Evolutionary conservation across 2,329 filamentous ascomycete species (phyloP), one percentile per base, ranked within the genome.

Genomic region (Polychaeton citri): DNA sequence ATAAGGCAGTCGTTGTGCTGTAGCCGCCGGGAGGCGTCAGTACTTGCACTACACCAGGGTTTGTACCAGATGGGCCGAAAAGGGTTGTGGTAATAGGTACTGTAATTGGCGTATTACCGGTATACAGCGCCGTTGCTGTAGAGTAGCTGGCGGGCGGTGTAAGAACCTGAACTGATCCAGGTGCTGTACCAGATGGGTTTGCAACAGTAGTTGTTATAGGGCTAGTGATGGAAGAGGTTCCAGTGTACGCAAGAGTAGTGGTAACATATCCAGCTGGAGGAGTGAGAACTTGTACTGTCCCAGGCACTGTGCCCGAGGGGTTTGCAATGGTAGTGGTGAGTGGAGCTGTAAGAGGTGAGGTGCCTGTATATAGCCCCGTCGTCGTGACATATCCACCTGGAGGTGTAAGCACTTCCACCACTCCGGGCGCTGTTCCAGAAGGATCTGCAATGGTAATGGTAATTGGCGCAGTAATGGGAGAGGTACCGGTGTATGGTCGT

Each of bases 261-360:
- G 37, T 37, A 15, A 42, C 33, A 16, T 37, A 42, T n/a, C 40
- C 30, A 15, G 30, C 20, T 2, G 5, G 32, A 6, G 32, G 32
- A 28, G 26, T 26, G 3, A 32, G 17, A 18, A 42, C 35, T 30
- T 32, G 33, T 24, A 32, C 32, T 5, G 35, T 37, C 9, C 40
- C 40, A 17, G 34, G 37, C 10, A 17, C 20, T 15, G 30, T 40
- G 3, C 30, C 30, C 18, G 30, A 32, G 5, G 30, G 30, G 12
- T 28, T 10, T 15, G 13, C 30, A 19, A 32, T 32, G 3, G 30
- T 32, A 10, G 13, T 32, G 13, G 30, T 32, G 13, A 32, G 10
- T 16, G 13, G 18, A 19, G 13, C 18, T 4, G 30, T 32, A 16
- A 32, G 13, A 16, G 30, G 10, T 12, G 24, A 28, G 24, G 12